Evolutionary conservation across 192 early-diverging fungal species (phyloP).

Genomic region (Dimargaris xerosporica): DNA sequence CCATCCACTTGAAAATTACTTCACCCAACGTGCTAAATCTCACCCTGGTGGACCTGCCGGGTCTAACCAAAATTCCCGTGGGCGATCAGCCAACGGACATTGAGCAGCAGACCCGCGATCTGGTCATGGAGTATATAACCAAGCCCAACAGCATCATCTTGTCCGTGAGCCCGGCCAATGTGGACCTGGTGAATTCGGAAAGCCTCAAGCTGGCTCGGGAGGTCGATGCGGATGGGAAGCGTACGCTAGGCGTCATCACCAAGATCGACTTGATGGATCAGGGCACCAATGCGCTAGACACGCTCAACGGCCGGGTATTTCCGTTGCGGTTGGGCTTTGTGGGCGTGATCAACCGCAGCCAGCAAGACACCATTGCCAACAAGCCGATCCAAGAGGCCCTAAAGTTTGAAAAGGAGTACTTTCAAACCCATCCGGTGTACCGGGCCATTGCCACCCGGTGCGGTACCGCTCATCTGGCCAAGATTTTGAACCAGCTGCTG

Average conservation of each 20-base stretch:
- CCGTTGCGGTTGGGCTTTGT: conserved; percentile 68
- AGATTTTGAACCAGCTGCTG: conserved; percentile 55
- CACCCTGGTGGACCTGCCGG: conserved; percentile 72
- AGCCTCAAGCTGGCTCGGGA: conserved; percentile 75
- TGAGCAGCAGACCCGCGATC: conserved; percentile 57
- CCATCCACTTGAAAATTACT: conserved; percentile 62
- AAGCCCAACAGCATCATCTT: conserved; percentile 78
- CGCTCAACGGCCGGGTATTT: conserved; percentile 57
- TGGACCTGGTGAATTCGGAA: conserved; percentile 70
- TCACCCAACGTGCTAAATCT: conserved; percentile 62
- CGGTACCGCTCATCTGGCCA: conserved; percentile 52
- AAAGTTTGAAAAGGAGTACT: conserved; percentile 48
- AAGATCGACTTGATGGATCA: conserved; percentile 79
- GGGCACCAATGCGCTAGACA: conserved; percentile 67
- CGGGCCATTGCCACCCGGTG: conserved; percentile 51
- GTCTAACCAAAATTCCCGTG: conserved; percentile 58
- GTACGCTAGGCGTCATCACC: conserved; percentile 67
- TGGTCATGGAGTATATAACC: conserved; percentile 63
- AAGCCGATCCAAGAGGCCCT: conserved; percentile 60
- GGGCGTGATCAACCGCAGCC: conserved; percentile 69
- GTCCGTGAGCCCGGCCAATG: conserved; percentile 67
- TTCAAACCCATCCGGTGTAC: conserved; percentile 55
- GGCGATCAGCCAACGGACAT: conserved; percentile 75
- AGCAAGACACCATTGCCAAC: conserved; percentile 55
- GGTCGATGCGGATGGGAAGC: conserved; percentile 61